Evolutionary conservation across 2,329 filamentous ascomycete species (phyloP), one percentile per base, ranked within the genome.

Genomic region (Drechslerella dactyloides): DNA sequence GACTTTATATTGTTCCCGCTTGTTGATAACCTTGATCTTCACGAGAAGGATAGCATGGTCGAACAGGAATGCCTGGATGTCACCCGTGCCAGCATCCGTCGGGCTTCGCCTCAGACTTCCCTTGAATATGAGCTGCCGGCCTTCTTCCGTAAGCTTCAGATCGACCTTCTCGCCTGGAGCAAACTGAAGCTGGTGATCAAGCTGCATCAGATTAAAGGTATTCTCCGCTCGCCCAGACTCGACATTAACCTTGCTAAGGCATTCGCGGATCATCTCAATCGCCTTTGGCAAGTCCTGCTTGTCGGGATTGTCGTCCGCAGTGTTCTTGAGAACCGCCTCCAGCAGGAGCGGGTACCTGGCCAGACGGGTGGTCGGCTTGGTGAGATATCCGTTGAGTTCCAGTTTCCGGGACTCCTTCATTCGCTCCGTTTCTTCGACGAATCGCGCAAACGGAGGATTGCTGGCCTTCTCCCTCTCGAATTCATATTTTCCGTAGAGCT

Each of bases 171-270:
- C 93, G 74, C 91, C 91, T 0, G 90, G 89, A 46, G 89, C 86
- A 84, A 96, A 99, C 74, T 93, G 91, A 74, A 99, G 86, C 76
- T 96, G 90, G 76, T 94, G 88, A 78, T 97, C 94, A 33, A 99
- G 85, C 75, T 92, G 90, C 79, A 93, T 89, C 65, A 99, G 82
- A 79, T 97, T 97, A 84, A 96, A 97, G 58, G 94, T 89, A 78
- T 99, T 99, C 80, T 99, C 94, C 0, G 94, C 92, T 82, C 96
- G 97, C 76, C 94, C 94, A 75, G 92, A 96, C 80, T 97, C 94
- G 13, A 90, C 86, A 78, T 99, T 99, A 78, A 99, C 94, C 74
- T 90, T 86, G 57, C 87, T 89, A 55, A 99, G 82, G 75, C 96
- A 89, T 75, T 93, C 90, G 77, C 91, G 89, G 81, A 99, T 97